These are phyloP conservation scores for Antitrichia curtipendula DNA, from an alignment of 225 moss, liverwort and hornwort genomes.

Conservation along the genomic window DNA sequence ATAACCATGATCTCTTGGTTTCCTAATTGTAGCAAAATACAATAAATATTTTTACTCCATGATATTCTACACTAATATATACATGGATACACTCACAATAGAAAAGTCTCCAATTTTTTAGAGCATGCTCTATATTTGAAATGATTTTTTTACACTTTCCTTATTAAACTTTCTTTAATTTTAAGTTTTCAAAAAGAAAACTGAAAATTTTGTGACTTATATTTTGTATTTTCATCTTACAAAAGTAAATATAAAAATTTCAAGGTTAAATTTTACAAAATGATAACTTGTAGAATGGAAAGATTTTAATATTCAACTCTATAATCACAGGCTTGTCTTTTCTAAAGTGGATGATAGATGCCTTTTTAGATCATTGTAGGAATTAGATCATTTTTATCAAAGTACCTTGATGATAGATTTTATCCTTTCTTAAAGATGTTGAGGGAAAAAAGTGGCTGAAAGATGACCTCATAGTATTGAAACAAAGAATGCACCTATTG, in stretches of 20 bases:
- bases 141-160: not conserved
- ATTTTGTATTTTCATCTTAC: not conserved
- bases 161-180: too few species aligned
- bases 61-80: not conserved
- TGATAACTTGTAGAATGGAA: too few species aligned
- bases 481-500: too few species aligned
- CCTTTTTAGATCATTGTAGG: rapidly evolving
- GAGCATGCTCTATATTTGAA: not conserved
- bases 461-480: too few species aligned
- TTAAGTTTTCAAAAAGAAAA: not conserved
- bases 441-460: too few species aligned
- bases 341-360: not conserved
- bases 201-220: not conserved
- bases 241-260: not conserved
- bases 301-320: not conserved
- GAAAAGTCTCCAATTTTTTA: not conserved
- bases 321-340: not conserved
- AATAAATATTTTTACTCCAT: not conserved
- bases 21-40: not conserved
- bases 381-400: not conserved
- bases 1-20: rapidly evolving
- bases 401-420: not conserved
- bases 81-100: not conserved
- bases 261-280: too few species aligned
- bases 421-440: too few species aligned